Percentiles rank a stretch among this genome's conserved stretches.
phyloP scores from a whole-genome alignment of 768 basidiomycete species.

The Termitomyces bulborhizus region DNA sequence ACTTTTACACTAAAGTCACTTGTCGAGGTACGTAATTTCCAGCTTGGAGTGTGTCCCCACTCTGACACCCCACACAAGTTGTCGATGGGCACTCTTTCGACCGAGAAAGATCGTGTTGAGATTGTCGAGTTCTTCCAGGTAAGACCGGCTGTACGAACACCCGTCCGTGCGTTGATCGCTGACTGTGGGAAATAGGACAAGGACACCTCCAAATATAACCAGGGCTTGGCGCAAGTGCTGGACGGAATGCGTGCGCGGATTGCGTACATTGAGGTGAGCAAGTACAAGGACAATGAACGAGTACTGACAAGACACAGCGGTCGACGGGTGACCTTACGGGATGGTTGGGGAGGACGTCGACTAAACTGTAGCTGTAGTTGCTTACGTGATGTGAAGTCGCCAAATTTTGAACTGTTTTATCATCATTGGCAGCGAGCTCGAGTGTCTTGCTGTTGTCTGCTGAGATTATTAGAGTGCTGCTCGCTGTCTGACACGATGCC shows the following conservation, averaged over 20 bases:
- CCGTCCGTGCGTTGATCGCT: constrained; percentile 7
- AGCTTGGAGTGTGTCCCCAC: constrained; percentile 7
- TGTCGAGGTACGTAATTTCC: constrained; percentile 40
- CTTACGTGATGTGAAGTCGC: constrained; percentile 15
- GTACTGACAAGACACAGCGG: constrained; percentile 30
- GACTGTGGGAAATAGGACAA: constrained; percentile 40
- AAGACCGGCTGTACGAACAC: constrained; percentile 11
- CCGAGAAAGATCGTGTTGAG: constrained; percentile 56
- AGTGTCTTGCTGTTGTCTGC: constrained; percentile 7
- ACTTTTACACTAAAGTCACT: constrained; percentile 54
- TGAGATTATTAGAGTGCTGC: constrained; percentile 10
- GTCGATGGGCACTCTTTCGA: constrained; percentile 38
- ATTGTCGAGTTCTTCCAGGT: constrained; percentile 75
- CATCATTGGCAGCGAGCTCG: constrained; percentile 17
- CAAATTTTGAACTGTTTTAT: constrained; percentile 18
- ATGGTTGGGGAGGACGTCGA: constrained; percentile 40
- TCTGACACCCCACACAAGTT: constrained; percentile 24
- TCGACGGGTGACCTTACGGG: constrained; percentile 48
- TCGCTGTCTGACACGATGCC: constrained; percentile 40
- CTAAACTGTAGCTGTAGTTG: constrained; percentile 19
- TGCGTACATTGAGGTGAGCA: constrained; percentile 55
- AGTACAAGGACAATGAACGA: not conserved
- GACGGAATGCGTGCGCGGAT: constrained; percentile 60
- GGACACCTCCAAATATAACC: constrained; percentile 63
- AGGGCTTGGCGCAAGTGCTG: constrained; percentile 58